Evolutionary conservation across 345 rosid species (phyloP), one percentile per base, ranked within the genome.

Genomic region (Brassica cretica): DNA sequence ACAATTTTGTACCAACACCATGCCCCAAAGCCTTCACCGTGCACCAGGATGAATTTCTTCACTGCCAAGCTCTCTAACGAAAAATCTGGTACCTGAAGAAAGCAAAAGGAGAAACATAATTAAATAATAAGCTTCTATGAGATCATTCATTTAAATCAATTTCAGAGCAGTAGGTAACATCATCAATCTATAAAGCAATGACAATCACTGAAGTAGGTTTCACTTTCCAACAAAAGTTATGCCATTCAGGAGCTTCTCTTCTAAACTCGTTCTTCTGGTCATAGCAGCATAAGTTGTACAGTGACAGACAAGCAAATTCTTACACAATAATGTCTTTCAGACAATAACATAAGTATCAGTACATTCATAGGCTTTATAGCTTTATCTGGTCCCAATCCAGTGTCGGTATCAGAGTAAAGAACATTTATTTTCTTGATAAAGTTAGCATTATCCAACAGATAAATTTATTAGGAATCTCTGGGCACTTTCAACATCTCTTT

Each of bases 1-100:
- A 94, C 83, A 5, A 89, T 88, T 81, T 94, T 92, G 82, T 94
- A 94, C 98, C 98, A 94, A 85, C 98, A 92, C 98, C 98, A 94
- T 24, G 98, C 98, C 53, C 98, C 98, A 85, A 91, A 94, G 0
- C 98, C 98, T 84, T 89, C 98, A 78, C 98, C 98, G 5, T 94
- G 98, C 68, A 94, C 82, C 73, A 94, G 59, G 15, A 94, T 81
- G 14, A 92, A 71, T 69, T 82, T 94, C 79, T 85, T 94, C 41
- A 83, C 78, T 59, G 78, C 86, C 62, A 94, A 66, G 65, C 84
- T 86, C 82, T 92, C 97, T 82, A 86, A 60, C 81, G 89, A 65
- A 80, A 88, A 80, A 35, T 91, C 96, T 15, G 88, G 79, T 60
- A 80, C 88, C 98, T 94, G 87, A 2, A 66, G 41, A 76, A 64